A percentile compares a stretch with the other conserved stretches of the same genome.
Conservation (phyloP, 768 basidiomycete species). For the Psilocybe sp. region DNA sequence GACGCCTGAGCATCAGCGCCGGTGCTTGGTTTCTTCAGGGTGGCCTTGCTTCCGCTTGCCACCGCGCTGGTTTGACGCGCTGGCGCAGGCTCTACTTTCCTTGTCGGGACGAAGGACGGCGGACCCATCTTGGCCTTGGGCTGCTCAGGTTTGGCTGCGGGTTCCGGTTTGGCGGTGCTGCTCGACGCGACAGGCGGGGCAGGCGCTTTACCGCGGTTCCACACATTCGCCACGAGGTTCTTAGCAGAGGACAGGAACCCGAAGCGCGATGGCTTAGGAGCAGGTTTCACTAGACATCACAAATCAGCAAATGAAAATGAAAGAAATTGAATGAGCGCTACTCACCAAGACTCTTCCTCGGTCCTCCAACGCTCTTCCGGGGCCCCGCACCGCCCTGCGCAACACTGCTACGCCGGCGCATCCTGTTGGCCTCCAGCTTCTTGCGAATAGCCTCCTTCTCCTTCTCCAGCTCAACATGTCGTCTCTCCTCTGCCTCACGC, state of each 20-base stretch:
- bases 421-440: constrained; percentile 64
- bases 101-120: constrained; percentile 14
- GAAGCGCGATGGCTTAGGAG: constrained; percentile 53
- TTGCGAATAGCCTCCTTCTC: constrained; percentile 58
- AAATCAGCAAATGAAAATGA: constrained; percentile 3
- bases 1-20: constrained; percentile 7
- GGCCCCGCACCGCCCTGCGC: constrained; percentile 31
- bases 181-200: constrained; percentile 19
- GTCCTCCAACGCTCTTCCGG: constrained; percentile 23
- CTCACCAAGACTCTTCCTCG: constrained; percentile 35
- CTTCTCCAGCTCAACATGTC: constrained; percentile 44
- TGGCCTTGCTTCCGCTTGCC: constrained; percentile 13
- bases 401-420: constrained; percentile 67
- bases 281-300: constrained; percentile 31
- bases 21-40: constrained; percentile 16
- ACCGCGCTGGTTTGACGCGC: constrained; percentile 20
- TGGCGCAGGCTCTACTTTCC: constrained; percentile 18
- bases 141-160: constrained; percentile 10
- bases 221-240: constrained; percentile 68
- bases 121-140: constrained; percentile 17
- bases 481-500: constrained; percentile 42
- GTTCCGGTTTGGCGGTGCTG: constrained; percentile 22
- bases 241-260: constrained; percentile 75
- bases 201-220: constrained; percentile 53
- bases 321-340: constrained; percentile 1